phyloP scores from a whole-genome alignment of 805 yeast genomes.

The Clavispora asparagi region DNA sequence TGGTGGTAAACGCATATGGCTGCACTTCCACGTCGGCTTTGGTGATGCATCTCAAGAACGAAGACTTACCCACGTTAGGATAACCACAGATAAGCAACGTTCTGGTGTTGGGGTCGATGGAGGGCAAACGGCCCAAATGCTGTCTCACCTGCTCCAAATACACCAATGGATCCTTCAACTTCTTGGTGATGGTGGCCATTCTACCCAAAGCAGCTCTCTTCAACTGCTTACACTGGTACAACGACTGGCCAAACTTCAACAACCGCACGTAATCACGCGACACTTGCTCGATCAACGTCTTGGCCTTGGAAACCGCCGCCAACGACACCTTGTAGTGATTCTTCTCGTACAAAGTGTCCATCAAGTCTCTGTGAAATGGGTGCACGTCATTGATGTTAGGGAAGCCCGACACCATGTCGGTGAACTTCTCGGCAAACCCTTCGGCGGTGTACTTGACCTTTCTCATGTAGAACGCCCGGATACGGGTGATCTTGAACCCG shows the following conservation, averaged over 20 bases:
- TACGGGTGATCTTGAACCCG: constrained; percentile 94
- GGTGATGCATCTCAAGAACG: constrained; percentile 87
- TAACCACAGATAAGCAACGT: constrained; percentile 96
- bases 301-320: constrained; percentile 92
- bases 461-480: constrained; percentile 96
- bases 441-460: constrained; percentile 95
- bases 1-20: constrained; percentile 98
- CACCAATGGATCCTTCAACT: constrained; percentile 86
- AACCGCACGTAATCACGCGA: constrained; percentile 92
- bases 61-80: constrained; percentile 98
- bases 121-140: constrained; percentile 96
- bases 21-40: constrained; percentile 99
- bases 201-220: constrained; percentile 99
- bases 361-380: constrained; percentile 96
- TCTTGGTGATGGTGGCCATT: constrained; percentile 97
- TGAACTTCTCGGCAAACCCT: constrained; percentile 90
- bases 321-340: constrained; percentile 96
- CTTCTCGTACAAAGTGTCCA: constrained; percentile 97
- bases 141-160: constrained; percentile 98
- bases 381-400: constrained; percentile 97
- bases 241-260: constrained; percentile 93
- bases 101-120: constrained; percentile 98
- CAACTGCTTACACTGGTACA: constrained; percentile 97
- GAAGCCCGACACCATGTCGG: constrained; percentile 79
- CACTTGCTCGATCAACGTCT: constrained; percentile 90